These are phyloP conservation scores for Nakazawaea populi DNA, from an alignment of 805 yeast species.

Conservation along the genomic window DNA sequence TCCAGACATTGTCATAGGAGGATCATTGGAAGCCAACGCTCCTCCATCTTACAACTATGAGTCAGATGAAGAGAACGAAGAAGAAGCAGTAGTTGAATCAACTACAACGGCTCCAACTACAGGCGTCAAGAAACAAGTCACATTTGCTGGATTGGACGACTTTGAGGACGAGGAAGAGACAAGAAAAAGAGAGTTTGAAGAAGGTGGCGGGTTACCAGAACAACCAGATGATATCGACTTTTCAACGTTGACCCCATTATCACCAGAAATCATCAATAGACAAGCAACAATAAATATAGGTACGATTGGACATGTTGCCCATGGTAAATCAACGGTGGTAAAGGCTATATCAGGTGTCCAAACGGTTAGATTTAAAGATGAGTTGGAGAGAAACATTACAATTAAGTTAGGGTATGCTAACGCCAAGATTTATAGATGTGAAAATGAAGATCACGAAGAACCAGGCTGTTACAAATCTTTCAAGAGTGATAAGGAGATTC, in stretches of 20 bases:
- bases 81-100: constrained; percentile 27
- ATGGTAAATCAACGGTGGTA: constrained; percentile 90
- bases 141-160: constrained; percentile 69
- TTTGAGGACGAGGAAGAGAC: constrained; percentile 65
- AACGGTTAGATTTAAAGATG: constrained; percentile 98
- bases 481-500: constrained; percentile 90
- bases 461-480: constrained; percentile 95
- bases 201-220: constrained; percentile 97
- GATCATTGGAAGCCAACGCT: constrained; percentile 31
- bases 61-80: constrained; percentile 29
- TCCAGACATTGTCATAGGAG: constrained; percentile 78
- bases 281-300: constrained; percentile 99
- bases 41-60: constrained; percentile 26
- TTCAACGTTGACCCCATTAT: constrained; percentile 71
- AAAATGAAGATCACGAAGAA: constrained; percentile 77
- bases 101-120: constrained; percentile 27
- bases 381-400: constrained; percentile 97
- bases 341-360: constrained; percentile 98
- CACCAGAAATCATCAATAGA: constrained; percentile 94
- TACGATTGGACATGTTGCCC: constrained; percentile 94
- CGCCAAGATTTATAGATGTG: constrained; percentile 95
- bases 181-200: constrained; percentile 83
- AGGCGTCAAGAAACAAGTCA: constrained; percentile 62
- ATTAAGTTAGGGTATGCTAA: constrained; percentile 98
- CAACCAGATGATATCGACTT: constrained; percentile 92